Evolutionary conservation across 176 grass and related monocot species (phyloP), one percentile per base, ranked within the genome.

Genomic region (Paspalum vaginatum): DNA sequence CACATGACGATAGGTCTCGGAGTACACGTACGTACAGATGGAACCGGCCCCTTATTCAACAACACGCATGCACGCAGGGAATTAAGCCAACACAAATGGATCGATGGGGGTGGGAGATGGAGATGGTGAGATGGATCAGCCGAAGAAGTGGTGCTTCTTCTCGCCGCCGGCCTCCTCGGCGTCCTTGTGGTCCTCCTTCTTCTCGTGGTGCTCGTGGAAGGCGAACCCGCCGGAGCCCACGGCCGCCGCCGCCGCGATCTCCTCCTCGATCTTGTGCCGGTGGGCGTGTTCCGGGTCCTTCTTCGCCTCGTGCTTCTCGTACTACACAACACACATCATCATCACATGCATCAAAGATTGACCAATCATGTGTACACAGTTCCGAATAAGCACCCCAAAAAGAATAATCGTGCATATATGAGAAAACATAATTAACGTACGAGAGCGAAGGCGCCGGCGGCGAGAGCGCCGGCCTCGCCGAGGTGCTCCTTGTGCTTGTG

Each of bases 151-250:
- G 74, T 89, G 91, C 18, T 93, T 83, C 68, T 89, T 86, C 84
- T 89, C 83, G 57, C 83, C 83, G 37, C 55, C 27, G 70, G 81
- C 41, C 70, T 87, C 91, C 72, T 90, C 80, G 9, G 84, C 84
- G 3, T 93, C 87, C 77, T 87, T 65, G 80, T 85, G 70, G 20
- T 84, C 64, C 21, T 93, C 40, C 72, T 93, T 93, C 77, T 93
- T 90, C 84, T 93, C 87, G 57, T 93, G 91, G 80, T 90, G 91
- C 90, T 92, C 87, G 47, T 92, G 90, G 75, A 92, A 92, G 15
- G 80, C 90, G 62, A 72, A 89, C n/a, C 90, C 90, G 18, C 87
- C 90, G 42, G 86, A 59, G 3, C 90, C 90, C 5, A 87, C 87
- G 43, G 79, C 84, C 11, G 80, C 84, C 8, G 81, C 84, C 14